phyloP scores from a whole-genome alignment of 2,329 filamentous ascomycete genomes.

The Neoscytalidium dimidiatum region DNA sequence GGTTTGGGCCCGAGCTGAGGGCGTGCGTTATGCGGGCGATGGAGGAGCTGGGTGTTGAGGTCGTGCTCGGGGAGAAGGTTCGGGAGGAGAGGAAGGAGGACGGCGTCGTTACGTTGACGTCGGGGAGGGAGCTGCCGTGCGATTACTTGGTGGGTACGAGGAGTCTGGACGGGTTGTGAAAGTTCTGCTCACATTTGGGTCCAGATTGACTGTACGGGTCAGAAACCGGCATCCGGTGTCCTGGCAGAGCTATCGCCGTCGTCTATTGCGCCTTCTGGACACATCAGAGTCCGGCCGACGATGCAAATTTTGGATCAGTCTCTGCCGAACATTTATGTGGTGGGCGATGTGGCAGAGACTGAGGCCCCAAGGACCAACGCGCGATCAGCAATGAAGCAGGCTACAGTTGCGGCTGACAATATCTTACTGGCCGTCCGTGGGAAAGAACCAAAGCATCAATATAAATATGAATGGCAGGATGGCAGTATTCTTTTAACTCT shows the following conservation, averaged over 20 bases:
- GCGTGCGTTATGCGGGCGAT: conserved; percentile 44
- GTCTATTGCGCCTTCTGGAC: conserved; percentile 50
- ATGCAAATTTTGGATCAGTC: conserved; percentile 56
- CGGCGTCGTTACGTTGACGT: conserved; percentile 47
- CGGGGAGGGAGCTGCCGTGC: conserved; percentile 48
- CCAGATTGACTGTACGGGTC: conserved; percentile 62
- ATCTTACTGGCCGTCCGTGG: conserved; percentile 49
- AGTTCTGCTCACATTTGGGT: not conserved
- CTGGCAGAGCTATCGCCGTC: conserved; percentile 47
- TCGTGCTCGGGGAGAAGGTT: conserved; percentile 55
- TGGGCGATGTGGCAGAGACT: conserved; percentile 63
- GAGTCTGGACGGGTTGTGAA: not conserved
- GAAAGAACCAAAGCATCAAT: not conserved
- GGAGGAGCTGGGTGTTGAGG: conserved; percentile 49
- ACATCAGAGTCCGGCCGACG: conserved; percentile 57
- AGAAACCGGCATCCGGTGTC: conserved; percentile 57
- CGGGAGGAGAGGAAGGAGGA: conserved; percentile 39
- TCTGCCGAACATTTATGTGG: conserved; percentile 59
- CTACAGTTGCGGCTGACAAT: conserved; percentile 56
- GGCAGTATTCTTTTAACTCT: conserved; percentile 27
- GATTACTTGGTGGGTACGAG: conserved; percentile 45
- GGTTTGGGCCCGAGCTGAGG: conserved; percentile 49
- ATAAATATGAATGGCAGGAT: conserved; percentile 24
- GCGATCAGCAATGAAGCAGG: conserved; percentile 57
- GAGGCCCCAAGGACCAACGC: conserved; percentile 54